Conservation (phyloP, 2,329 filamentous ascomycete species). For the Stachybotrys elegans region DNA sequence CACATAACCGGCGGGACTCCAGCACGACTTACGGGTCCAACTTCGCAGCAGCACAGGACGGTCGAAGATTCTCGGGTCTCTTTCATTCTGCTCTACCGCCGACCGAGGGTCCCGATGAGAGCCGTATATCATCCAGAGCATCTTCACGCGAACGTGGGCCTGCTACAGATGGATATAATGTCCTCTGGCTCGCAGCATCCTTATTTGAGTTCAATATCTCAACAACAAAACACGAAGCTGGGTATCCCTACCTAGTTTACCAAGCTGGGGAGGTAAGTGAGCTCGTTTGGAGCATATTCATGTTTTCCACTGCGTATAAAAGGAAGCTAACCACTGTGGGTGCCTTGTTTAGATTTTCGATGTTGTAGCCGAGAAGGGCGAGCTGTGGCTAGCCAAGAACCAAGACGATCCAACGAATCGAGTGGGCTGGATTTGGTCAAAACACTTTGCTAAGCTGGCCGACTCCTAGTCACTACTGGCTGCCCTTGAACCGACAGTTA, state of each 20-base stretch:
- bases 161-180: conserved; percentile 55
- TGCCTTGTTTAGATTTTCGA: conserved; percentile 64
- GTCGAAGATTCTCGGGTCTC: conserved; percentile 63
- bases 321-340: neutral
- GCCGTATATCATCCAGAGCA: conserved; percentile 49
- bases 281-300: no score
- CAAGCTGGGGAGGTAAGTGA: conserved; percentile 78
- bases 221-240: conserved; percentile 83
- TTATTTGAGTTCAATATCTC: conserved; percentile 98
- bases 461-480: conserved; percentile 37
- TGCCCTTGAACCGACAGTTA: no score
- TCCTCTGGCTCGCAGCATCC: conserved; percentile 87
- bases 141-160: conserved; percentile 55
- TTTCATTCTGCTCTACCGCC: conserved; percentile 86
- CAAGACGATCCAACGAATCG: conserved; percentile 78
- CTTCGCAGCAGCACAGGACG: conserved; percentile 37
- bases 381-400: conserved; percentile 95
- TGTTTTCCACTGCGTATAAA: no score
- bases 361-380: conserved; percentile 92
- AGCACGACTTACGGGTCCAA: conserved; percentile 49
- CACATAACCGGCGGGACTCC: conserved; percentile 46
- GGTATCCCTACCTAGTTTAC: conserved; percentile 94
- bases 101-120: conserved; percentile 58
- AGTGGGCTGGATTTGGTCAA: conserved; percentile 98
- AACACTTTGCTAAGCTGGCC: conserved; percentile 77